These are phyloP conservation scores for Botryotinia calthae DNA, from an alignment of 2,329 filamentous ascomycete species.

Conservation along the genomic window DNA sequence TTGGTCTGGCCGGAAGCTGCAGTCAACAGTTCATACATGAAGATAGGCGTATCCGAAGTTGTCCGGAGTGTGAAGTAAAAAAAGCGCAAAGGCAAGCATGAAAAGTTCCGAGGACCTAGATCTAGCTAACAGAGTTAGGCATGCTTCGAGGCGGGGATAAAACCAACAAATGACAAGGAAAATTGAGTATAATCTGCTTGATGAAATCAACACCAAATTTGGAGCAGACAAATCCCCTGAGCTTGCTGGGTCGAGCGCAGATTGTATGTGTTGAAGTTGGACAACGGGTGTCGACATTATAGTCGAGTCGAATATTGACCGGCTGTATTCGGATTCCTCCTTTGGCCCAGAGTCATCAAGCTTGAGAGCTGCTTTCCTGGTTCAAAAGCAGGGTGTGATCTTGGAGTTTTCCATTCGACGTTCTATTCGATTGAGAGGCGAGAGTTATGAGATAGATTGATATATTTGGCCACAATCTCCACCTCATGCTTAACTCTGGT, in stretches of 20 bases:
- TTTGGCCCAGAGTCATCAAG: background rate
- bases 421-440: background rate
- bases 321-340: rapidly evolving
- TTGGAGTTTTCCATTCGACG: background rate
- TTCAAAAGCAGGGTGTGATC: background rate
- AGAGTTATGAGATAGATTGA: background rate
- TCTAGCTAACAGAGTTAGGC: background rate
- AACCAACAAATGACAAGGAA: background rate
- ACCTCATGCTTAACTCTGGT: background rate
- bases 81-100: background rate
- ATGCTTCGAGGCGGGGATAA: background rate
- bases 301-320: background rate
- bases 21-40: background rate
- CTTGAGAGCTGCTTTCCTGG: background rate
- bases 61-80: background rate
- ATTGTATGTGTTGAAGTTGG: background rate
- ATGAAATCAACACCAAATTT: background rate
- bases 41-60: background rate
- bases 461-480: background rate
- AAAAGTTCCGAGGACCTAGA: background rate
- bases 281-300: background rate
- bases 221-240: background rate
- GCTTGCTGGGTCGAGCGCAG: background rate
- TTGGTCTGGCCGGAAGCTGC: background rate
- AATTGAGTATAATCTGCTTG: background rate